Evolutionary conservation across 2,329 filamentous ascomycete species (phyloP), one percentile per base, ranked within the genome.

Genomic region (Phialophora macrospora): DNA sequence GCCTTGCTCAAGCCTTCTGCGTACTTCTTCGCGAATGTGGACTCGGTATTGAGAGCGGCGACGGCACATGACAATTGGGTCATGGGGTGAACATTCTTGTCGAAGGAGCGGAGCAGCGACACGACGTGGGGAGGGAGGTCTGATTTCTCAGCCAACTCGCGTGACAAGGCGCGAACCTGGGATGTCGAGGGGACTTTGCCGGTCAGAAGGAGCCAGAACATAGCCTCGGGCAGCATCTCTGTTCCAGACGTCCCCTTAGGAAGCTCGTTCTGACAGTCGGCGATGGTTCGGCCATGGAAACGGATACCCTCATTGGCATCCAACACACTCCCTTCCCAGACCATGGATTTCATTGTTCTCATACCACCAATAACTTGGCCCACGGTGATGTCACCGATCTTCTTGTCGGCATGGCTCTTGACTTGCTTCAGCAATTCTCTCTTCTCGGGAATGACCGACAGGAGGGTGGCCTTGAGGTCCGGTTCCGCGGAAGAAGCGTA

Each of bases 151-250:
- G 95, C 95, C 26, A 98, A 84, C 78, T 98, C 90, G 65, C 89
- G 87, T 55, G 92, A 96, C 73, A 99, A 88, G 52, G 81, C 83
- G 74, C 94, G 91, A 69, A 95, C 87, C 80, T 99, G 95, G 68
- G 82, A 82, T 24, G 88, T 90, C 1, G 90, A 91, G 26, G 95
- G 95, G 24, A 98, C 91, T 79, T 96, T 86, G 66, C 95, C 95
- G 9, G 95, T 99, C 73, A 99, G 84, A 58, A 99, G 88, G 49
- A 98, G 88, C 95, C 95, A 99, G 85, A 99, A 99, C 95, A 99
- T 99, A 79, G 94, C 89, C 81, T 99, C 95, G 55, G 95, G 95
- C 12, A 98, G 87, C 95, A 98, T 99, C 82, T 98, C 94, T 5
- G 92, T 96, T 74, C 94, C 92, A 2, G 90, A 87, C 66, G 86